Percentiles rank a stretch among this genome's conserved stretches.
These are phyloP conservation scores for Escallonia herrerae DNA, from an alignment of 129 eudicot genomes.

Conservation along the genomic window DNA sequence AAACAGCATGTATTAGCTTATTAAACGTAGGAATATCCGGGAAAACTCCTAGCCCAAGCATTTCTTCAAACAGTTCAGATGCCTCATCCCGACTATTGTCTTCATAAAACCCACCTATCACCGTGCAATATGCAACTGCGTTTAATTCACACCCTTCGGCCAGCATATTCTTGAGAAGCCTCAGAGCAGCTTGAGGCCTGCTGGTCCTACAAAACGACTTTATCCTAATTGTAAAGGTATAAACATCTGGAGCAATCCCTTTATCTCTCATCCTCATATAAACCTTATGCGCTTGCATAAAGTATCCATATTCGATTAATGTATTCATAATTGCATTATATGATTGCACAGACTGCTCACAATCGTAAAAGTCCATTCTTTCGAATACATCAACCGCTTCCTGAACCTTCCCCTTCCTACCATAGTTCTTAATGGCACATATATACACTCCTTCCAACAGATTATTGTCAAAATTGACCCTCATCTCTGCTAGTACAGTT, in stretches of 20 bases:
- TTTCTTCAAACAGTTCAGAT: constrained; percentile 59
- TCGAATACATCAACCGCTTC: constrained; percentile 86
- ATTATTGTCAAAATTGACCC: constrained; percentile 47
- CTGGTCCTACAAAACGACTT: constrained; percentile 74
- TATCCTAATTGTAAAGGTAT: constrained; percentile 78
- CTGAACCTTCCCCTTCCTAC: constrained; percentile 70
- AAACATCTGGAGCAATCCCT: constrained; percentile 69
- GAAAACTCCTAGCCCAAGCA: constrained; percentile 52
- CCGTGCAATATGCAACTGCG: constrained; percentile 80
- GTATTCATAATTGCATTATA: constrained; percentile 81
- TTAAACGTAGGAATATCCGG: constrained; percentile 71
- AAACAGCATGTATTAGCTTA: constrained; percentile 60
- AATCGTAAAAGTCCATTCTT: constrained; percentile 83
- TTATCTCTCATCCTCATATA: constrained; percentile 84
- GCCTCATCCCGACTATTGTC: constrained; percentile 41
- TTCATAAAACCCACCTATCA: constrained; percentile 68
- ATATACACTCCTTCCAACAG: constrained; percentile 61
- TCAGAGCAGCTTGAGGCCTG: constrained; percentile 70
- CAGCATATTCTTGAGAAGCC: constrained; percentile 78
- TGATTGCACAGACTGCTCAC: constrained; percentile 66
- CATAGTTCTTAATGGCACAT: constrained; percentile 71
- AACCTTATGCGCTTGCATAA: constrained; percentile 79
- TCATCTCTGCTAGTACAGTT: constrained; percentile 56
- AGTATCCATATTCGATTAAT: constrained; percentile 64
- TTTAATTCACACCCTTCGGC: constrained; percentile 60